Evolutionary conservation across 768 basidiomycete genomes (phyloP), one percentile per base, ranked within the genome.

Genomic region (Udeniomyces megalosporus): DNA sequence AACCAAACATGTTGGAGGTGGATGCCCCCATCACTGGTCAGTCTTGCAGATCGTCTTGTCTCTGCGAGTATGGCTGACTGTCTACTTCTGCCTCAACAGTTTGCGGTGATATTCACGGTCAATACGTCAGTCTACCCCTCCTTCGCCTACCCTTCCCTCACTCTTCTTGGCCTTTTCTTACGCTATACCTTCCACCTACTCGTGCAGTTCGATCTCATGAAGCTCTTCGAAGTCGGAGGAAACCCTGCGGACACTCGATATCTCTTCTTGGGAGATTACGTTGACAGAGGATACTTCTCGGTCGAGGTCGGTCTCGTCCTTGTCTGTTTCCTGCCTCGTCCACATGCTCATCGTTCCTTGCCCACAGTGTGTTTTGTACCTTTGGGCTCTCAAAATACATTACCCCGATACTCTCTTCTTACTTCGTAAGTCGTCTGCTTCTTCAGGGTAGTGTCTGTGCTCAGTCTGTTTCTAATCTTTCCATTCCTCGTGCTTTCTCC

Each of bases 301-400:
- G 88, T 91, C 67, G 89, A 91, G 79, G 88, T 86, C 57, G 57
- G 77, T 68, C 10, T 46, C 65, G 20, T 47, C 38, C 14, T 48
- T 47, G 14, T 32, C 17, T 29, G 38, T 22, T 24, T 2, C 11
- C 38, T 42, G 38, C 12, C 17, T 14, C 38, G 26, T 42, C 22
- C 53, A 44, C n/a, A 15, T 45, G 17, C 47, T 42, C 47, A n/a
- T 31, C 60, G 7, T 28, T n/a, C n/a, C n/a, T n/a, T n/a, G n/a
- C n/a, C 3, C 35, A 0, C 70, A 97, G 92, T 97, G 93, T 72
- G 93, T 97, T 22, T 77, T 97, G 50, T 99, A 99, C 74, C 80
- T 99, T 31, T 99, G 92, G 92, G 81, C 90, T 2, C 79, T 99
- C 74, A 99, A 99, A 78, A 96, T 99, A 73, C 96, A 93, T 91